Conservation (phyloP, 2,329 filamentous ascomycete genomes). For the Uncinocarpus reesii region DNA sequence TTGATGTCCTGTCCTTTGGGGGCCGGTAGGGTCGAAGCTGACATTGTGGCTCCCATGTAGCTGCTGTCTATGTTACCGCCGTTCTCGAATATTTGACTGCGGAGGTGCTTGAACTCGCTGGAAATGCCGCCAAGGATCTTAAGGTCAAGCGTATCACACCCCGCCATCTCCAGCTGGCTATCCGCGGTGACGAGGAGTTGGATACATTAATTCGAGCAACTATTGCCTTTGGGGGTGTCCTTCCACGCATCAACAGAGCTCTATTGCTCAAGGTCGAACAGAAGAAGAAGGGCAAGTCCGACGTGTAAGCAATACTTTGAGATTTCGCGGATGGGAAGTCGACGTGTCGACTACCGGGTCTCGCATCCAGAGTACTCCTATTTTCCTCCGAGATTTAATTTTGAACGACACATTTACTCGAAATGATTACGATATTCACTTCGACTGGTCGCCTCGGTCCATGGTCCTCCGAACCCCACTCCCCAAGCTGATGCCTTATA, state of each 20-base stretch:
- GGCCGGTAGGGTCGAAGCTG: constrained; percentile 11
- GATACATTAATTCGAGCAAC: constrained; percentile 96
- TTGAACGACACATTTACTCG: not conserved
- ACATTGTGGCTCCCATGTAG: constrained; percentile 31
- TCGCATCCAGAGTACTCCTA: not conserved
- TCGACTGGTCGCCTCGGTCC: not conserved
- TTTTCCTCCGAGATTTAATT: not conserved
- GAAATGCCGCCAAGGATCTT: constrained; percentile 97
- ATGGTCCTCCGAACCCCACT: not conserved
- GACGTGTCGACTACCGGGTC: not conserved
- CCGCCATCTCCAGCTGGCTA: constrained; percentile 92
- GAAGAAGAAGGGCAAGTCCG: constrained; percentile 64
- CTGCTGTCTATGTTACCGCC: constrained; percentile 92
- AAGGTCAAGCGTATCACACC: constrained; percentile 99
- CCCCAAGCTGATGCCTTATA: constrained; percentile 9
- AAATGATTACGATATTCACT: not conserved
- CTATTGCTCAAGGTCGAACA: constrained; percentile 91
- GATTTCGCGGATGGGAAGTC: not conserved
- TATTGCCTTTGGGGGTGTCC: constrained; percentile 94
- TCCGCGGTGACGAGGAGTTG: constrained; percentile 95
- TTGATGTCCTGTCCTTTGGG: not conserved
- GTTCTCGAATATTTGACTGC: constrained; percentile 98
- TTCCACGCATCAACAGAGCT: constrained; percentile 97
- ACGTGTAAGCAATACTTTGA: constrained; percentile 1
- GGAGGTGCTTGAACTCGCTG: constrained; percentile 97